Base-by-base conservation (phyloP, 2,329 filamentous ascomycete species). In the Diaporthe aspalathi region DNA sequence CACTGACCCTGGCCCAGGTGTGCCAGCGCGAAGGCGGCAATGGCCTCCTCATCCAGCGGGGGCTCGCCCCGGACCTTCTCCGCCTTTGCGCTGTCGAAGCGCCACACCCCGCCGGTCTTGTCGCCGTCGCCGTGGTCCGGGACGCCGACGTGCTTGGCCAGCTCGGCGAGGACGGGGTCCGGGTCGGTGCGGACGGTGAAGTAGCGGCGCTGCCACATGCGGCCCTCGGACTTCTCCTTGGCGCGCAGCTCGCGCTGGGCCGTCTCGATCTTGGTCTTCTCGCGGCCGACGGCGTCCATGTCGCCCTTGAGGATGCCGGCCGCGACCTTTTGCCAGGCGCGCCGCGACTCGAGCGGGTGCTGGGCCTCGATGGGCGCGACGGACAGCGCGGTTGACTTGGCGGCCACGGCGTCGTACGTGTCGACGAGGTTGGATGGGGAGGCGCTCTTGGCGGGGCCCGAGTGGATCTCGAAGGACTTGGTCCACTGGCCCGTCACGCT, bases 401-500 rank as follows among this genome's bases (percentile, higher is more conserved):
- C 81, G 32, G 84, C 83, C 62, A 85, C 85, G 40, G 92, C 89
- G 74, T 90, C 87, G 79, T 92, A 93, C 8, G 82, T 81, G 27
- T 90, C 88, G 62, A 94, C 75, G 40, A 89, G 79, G 27, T 81
- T 86, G 27, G 81, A 81, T 43, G 82, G 79, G 20, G 81, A 81
- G 77, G 87, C 87, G 75, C 86, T 84, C 78, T 87, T 87, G 73
- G 82, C 80, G 20, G 83, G 76, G 16, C 91, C 90, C 74, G 94
- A 87, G 82, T 92, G 92, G 79, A 98, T 91, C 66, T 89, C 89
- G 79, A 97, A 97, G 2, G 85, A 84, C 77, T 94, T 93, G 71
- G 91, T 97, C 96, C 96, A 99, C 80, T 97, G 94, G 29, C 96
- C 96, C 38, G 94, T 91, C 49, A 92, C 87, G n/a, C 91, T 94